These are phyloP conservation scores for Penicillium sp. DNA, from an alignment of 2,329 filamentous ascomycete species.

Conservation along the genomic window DNA sequence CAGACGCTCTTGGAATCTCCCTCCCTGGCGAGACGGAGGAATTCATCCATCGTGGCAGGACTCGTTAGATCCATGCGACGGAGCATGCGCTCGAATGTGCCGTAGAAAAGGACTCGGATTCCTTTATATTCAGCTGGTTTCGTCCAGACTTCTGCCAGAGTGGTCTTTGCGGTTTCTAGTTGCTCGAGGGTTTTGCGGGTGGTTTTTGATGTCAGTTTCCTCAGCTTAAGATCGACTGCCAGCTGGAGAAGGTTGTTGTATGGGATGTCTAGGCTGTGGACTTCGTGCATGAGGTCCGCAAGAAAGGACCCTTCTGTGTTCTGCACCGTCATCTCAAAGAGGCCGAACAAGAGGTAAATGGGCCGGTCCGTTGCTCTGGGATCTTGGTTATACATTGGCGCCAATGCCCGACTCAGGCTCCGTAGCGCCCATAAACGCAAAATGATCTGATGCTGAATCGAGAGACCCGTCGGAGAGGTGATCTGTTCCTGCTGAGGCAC, in stretches of 20 bases:
- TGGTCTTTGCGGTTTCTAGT: slow-evolving; percentile 26
- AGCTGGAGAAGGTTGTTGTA: slow-evolving; percentile 28
- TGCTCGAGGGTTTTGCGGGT: slow-evolving; percentile 22
- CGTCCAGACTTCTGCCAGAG: slow-evolving; percentile 28
- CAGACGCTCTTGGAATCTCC: slow-evolving; percentile 26
- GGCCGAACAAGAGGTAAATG: slow-evolving; percentile 23
- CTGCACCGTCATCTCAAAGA: slow-evolving; percentile 24
- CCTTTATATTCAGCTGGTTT: slow-evolving; percentile 26
- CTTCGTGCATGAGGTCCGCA: slow-evolving; percentile 24
- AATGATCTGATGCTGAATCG: slow-evolving; percentile 27
- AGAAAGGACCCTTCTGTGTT: slow-evolving; percentile 21
- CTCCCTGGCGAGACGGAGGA: slow-evolving; percentile 28
- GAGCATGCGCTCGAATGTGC: slow-evolving; percentile 29
- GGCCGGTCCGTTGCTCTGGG: slow-evolving; percentile 19
- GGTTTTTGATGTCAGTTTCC: slow-evolving; percentile 21
- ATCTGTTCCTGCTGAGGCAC: neutral
- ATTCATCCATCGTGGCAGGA: slow-evolving; percentile 28
- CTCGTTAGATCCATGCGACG: slow-evolving; percentile 33
- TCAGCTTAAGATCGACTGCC: slow-evolving; percentile 25
- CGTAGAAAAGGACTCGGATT: slow-evolving; percentile 24
- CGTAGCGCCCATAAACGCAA: slow-evolving; percentile 33
- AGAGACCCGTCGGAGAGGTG: neutral
- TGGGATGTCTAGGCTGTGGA: slow-evolving; percentile 30
- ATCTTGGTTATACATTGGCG: slow-evolving; percentile 18
- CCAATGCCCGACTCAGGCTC: slow-evolving; percentile 22